These are phyloP conservation scores for Pyricularia grisea DNA, from an alignment of 2,329 filamentous ascomycete species.

Conservation along the genomic window DNA sequence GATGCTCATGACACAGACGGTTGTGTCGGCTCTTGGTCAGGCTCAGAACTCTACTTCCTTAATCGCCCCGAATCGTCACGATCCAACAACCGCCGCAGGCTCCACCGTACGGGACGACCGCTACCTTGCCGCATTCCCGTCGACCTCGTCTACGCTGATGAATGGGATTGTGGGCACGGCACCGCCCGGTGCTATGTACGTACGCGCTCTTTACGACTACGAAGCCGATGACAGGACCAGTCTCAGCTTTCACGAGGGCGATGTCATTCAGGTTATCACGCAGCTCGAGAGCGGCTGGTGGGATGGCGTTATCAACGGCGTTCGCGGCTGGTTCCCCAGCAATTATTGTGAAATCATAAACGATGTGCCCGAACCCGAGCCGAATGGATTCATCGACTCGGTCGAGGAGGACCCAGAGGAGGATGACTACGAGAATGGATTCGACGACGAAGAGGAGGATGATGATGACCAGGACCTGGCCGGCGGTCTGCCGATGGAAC, in stretches of 20 bases:
- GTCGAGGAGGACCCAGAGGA: conserved; percentile 57
- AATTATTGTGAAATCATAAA: conserved; percentile 94
- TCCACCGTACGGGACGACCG: not conserved
- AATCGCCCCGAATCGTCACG: conserved; percentile 4
- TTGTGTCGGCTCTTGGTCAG: conserved; percentile 34
- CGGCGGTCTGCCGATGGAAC: conserved; percentile 56
- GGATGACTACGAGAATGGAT: conserved; percentile 56
- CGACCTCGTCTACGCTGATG: conserved; percentile 29
- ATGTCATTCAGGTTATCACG: conserved; percentile 97
- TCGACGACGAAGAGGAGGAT: conserved; percentile 59
- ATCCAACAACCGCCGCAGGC: conserved; percentile 6
- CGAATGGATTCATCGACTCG: conserved; percentile 44
- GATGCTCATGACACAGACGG: conserved; percentile 45
- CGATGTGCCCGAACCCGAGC: conserved; percentile 55
- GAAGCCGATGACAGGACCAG: conserved; percentile 95
- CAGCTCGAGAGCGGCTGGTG: conserved; percentile 98
- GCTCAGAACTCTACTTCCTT: conserved; percentile 26
- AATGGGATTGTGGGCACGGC: conserved; percentile 52
- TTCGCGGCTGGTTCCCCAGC: conserved; percentile 97
- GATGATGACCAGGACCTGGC: conserved; percentile 31
- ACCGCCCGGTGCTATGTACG: conserved; percentile 68
- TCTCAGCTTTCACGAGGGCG: conserved; percentile 91
- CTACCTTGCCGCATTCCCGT: conserved; percentile 4
- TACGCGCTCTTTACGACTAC: conserved; percentile 95
- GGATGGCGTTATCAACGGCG: conserved; percentile 96